Base-by-base conservation (phyloP, 2,329 filamentous ascomycete genomes). In the Allantophomopsis cytisporea region DNA sequence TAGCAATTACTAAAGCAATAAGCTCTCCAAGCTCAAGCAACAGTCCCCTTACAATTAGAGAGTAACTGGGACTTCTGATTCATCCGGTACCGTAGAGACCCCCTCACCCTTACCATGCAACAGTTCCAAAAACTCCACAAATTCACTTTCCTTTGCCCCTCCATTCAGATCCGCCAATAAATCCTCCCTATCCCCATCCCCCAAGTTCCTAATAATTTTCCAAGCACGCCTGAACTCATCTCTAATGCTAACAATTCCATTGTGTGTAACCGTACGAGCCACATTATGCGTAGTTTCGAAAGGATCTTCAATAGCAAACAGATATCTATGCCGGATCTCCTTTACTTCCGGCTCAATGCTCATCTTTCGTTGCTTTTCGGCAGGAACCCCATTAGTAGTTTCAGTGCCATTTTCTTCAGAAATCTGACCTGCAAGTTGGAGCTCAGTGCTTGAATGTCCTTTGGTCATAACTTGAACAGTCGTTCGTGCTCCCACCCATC, bases 211-310 rank as follows among this genome's bases (percentile, higher is more conserved):
- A 45, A 88, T 74, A 42, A 93, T 80, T 30, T 73, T 66, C 73
- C 83, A 83, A 2, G 84, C 85, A 15, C 86, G 72, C 14, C 84
- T 71, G 52, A 94, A 91, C 59, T 94, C 86, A 50, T 91, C 81
- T 32, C 84, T 69, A 43, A 94, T 91, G 1, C 80, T 72, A 2
- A 84, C 79, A 45, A 94, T 84, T 2, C 86, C 85, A 43, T 78
- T 73, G 52, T 89, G 83, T 6, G 81, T 87, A 1, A 94, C 86
- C 0, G 86, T 94, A 37, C 85, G 69, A 3, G 83, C 88, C 28
- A 94, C 82, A 50, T 94, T 95, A 59, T 94, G 86, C 32, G 86
- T 79, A 2, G 78, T 61, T 61, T 94, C 86, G 52, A 94, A 94
- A 0, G 88, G 88, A 55, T 94, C 88, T 55, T 94, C 88, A 43